phyloP scores from a whole-genome alignment of 2,329 filamentous ascomycete genomes.

The Colletotrichum nymphaeae region DNA sequence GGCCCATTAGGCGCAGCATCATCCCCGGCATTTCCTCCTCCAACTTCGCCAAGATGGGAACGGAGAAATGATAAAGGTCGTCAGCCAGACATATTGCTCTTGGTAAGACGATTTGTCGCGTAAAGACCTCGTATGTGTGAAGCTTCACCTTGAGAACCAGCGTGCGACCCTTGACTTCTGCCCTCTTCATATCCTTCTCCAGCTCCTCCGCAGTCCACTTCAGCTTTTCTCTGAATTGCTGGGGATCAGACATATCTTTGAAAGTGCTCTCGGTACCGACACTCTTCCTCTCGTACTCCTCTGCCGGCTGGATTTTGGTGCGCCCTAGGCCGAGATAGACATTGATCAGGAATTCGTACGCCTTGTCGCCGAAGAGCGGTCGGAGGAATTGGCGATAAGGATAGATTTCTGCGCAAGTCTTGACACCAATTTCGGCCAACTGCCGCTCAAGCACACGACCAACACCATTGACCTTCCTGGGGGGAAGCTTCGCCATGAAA shows the following conservation, averaged over 20 bases:
- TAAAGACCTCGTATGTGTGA: constrained; percentile 92
- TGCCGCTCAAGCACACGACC: constrained; percentile 94
- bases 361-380: constrained; percentile 90
- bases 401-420: constrained; percentile 90
- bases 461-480: constrained; percentile 94
- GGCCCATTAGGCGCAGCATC: constrained; percentile 86
- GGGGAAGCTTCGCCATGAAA: constrained; percentile 87
- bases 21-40: constrained; percentile 85
- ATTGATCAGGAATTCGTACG: constrained; percentile 85
- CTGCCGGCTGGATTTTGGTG: constrained; percentile 85
- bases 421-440: constrained; percentile 86
- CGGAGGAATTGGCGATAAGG: constrained; percentile 77
- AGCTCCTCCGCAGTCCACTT: constrained; percentile 85
- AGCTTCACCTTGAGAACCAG: constrained; percentile 93
- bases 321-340: constrained; percentile 89
- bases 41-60: constrained; percentile 87
- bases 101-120: constrained; percentile 81
- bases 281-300: constrained; percentile 91
- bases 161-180: constrained; percentile 89
- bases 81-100: constrained; percentile 79
- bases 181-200: constrained; percentile 83
- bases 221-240: constrained; percentile 80
- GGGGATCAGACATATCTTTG: constrained; percentile 77
- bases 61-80: constrained; percentile 83
- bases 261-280: constrained; percentile 96